These are phyloP conservation scores for Pichia californica DNA, from an alignment of 805 yeast species.

Conservation along the genomic window DNA sequence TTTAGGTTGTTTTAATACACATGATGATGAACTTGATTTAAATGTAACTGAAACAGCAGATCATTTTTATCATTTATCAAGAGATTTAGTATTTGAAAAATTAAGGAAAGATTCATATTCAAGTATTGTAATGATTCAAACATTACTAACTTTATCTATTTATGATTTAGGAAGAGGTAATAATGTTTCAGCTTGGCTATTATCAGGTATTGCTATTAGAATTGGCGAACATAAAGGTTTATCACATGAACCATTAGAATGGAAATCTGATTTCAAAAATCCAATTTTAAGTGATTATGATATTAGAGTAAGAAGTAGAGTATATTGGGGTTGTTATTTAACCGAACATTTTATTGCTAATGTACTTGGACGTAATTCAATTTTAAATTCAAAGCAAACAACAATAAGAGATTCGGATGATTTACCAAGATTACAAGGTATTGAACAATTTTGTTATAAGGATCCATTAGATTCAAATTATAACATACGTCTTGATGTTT, in stretches of 20 bases:
- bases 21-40: neutral
- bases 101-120: constrained; percentile 28
- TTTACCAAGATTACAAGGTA: neutral
- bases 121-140: constrained; percentile 48
- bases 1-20: neutral
- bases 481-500: neutral
- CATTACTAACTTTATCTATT: constrained; percentile 49
- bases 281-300: neutral
- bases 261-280: constrained; percentile 31
- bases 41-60: neutral
- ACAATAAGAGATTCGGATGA: neutral
- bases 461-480: neutral
- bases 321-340: neutral
- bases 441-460: neutral
- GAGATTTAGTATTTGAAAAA: constrained; percentile 28
- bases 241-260: constrained; percentile 44
- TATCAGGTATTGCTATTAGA: constrained; percentile 52
- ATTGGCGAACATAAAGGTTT: constrained; percentile 58
- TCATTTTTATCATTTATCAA: constrained; percentile 42
- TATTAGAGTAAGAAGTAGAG: neutral
- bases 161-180: constrained; percentile 55
- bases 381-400: neutral
- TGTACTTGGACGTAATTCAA: constrained; percentile 45
- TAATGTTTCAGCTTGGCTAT: constrained; percentile 53
- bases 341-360: constrained; percentile 32